A percentile compares a stretch with the other conserved stretches of the same genome.
Evolutionary conservation across 345 rosid species (phyloP).

Genomic region (Microthlaspi erraticum): DNA sequence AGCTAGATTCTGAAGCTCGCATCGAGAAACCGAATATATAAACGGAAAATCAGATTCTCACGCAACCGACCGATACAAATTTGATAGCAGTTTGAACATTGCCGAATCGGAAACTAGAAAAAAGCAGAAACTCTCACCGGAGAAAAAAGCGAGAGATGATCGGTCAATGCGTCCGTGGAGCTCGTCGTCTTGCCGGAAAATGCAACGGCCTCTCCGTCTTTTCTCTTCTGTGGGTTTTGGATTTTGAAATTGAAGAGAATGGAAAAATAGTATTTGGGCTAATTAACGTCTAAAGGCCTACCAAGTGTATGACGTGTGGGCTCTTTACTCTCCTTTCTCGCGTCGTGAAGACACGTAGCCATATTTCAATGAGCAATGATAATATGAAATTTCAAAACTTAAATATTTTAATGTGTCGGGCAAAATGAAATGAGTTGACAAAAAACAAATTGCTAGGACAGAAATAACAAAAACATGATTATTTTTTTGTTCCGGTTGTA

Average conservation of each 20-base stretch:
- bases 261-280: conserved; percentile 5
- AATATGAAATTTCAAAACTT: background rate
- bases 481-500: background rate
- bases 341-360: conserved; percentile 34
- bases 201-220: conserved; percentile 15
- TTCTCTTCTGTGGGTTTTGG: background rate
- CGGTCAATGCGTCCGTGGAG: background rate
- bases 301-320: conserved; percentile 21
- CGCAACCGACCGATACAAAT: conserved; percentile 1
- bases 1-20: no score
- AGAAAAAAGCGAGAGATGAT: background rate
- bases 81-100: background rate
- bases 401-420: no score
- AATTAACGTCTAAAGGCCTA: conserved; percentile 18
- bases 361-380: background rate
- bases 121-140: conserved; percentile 1
- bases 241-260: conserved; percentile 26
- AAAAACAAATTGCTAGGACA: background rate
- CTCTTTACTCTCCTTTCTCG: conserved; percentile 12
- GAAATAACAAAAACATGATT: background rate
- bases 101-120: background rate
- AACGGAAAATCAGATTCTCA: conserved; percentile 29
- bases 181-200: conserved; percentile 19
- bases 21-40: no score
- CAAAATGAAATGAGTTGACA: background rate